Percentiles rank a stretch among this genome's conserved stretches.
Conservation (phyloP, 2,329 filamentous ascomycete species). For the Fusarium pilosicola region DNA sequence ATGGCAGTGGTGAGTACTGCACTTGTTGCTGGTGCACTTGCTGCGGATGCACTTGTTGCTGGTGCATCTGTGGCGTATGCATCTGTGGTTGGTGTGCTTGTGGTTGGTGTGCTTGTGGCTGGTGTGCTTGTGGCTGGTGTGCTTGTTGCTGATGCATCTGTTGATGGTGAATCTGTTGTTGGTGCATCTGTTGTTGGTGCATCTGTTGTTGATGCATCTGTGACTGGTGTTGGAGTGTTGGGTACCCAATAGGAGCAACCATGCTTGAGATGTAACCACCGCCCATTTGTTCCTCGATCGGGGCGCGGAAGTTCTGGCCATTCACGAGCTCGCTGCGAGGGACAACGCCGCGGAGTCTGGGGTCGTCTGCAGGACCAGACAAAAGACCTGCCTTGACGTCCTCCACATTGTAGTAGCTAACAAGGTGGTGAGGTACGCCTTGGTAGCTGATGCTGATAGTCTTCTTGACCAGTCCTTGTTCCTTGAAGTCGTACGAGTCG, state of each 20-base stretch:
- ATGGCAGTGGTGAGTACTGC: background rate
- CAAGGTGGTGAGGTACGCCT: conserved; percentile 82
- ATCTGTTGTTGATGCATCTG: background rate
- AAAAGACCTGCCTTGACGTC: conserved; percentile 76
- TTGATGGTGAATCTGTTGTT: background rate
- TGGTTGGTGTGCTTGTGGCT: background rate
- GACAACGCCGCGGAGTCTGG: conserved; percentile 51
- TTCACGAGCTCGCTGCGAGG: conserved; percentile 68
- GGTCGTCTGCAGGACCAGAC: conserved; percentile 65
- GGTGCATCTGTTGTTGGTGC: background rate
- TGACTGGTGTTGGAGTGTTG: background rate
- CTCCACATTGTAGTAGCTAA: conserved; percentile 87
- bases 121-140: background rate
- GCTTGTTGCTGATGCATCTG: background rate
- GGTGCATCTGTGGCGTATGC: background rate
- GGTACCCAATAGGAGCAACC: background rate
- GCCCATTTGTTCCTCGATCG: conserved; percentile 57
- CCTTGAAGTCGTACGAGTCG: conserved; percentile 91
- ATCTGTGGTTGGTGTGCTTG: background rate
- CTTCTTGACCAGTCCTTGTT: conserved; percentile 87
- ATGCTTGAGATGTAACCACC: background rate
- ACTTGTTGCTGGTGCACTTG: background rate
- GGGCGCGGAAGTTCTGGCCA: conserved; percentile 73
- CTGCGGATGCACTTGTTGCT: background rate
- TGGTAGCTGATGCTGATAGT: conserved; percentile 84